These are phyloP conservation scores for Ophiosphaerella narmari DNA, from an alignment of 2,329 filamentous ascomycete genomes.

Conservation along the genomic window DNA sequence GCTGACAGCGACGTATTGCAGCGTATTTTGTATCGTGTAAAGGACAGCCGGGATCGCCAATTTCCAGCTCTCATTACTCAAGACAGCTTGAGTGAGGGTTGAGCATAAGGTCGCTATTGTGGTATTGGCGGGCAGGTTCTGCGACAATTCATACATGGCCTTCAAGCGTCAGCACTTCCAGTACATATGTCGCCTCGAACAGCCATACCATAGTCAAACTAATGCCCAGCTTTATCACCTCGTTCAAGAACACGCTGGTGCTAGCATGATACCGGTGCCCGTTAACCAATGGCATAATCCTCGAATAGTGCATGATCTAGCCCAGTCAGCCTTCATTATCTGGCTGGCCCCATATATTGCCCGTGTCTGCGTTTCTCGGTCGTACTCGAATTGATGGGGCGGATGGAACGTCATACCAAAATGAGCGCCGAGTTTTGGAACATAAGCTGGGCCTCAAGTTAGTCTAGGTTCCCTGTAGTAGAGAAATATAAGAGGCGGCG, in stretches of 20 bases:
- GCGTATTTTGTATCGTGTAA: conserved; percentile 90
- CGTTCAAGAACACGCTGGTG: conserved; percentile 91
- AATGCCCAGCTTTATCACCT: conserved; percentile 86
- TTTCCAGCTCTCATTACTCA: conserved; percentile 93
- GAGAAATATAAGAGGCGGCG: background rate
- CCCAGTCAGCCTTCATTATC: conserved; percentile 11
- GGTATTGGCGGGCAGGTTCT: conserved; percentile 75
- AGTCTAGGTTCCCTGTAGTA: conserved; percentile 12
- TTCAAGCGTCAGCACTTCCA: conserved; percentile 7
- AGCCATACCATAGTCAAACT: conserved; percentile 70
- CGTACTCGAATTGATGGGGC: conserved; percentile 1
- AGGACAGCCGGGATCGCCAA: conserved; percentile 84
- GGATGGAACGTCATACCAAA: conserved; percentile 57
- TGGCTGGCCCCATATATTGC: no score
- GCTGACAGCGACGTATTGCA: conserved; percentile 89
- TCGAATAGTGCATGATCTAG: conserved; percentile 91
- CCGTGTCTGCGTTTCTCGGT: background rate
- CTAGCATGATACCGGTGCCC: conserved; percentile 91
- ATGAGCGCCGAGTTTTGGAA: conserved; percentile 81
- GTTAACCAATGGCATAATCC: conserved; percentile 83
- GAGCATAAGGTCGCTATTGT: conserved; percentile 80
- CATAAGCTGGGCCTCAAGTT: conserved; percentile 62
- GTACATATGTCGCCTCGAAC: background rate
- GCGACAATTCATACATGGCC: conserved; percentile 83
- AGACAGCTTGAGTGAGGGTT: conserved; percentile 79